phyloP scores from a whole-genome alignment of 139 green algal species.

The Chlamydomonas sphaeroides region DNA sequence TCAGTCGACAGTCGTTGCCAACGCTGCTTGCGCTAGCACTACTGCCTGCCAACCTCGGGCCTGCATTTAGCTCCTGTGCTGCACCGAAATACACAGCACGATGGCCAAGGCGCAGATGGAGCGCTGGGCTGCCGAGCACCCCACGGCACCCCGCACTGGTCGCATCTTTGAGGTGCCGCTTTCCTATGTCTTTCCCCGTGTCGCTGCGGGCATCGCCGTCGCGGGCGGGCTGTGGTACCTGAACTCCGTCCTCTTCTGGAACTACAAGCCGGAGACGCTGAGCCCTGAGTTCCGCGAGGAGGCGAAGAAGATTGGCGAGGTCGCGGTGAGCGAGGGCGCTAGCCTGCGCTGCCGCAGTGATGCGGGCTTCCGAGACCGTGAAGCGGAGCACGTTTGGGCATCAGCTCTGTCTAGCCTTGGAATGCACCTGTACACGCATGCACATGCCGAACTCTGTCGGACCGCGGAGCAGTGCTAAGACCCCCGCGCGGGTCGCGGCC shows the following conservation, averaged over 20 bases:
- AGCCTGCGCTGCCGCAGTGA: neutral
- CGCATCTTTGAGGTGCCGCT: conserved; percentile 39
- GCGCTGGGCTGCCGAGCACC: conserved; percentile 46
- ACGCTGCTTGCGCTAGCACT: too few relatives aligned
- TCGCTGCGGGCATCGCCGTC: conserved; percentile 29
- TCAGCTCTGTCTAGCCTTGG: too few relatives aligned
- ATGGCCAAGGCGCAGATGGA: conserved; percentile 47
- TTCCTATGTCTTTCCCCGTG: conserved; percentile 24
- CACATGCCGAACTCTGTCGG: too few relatives aligned
- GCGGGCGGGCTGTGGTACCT: conserved; percentile 29
- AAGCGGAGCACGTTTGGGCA: neutral
- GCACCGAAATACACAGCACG: too few relatives aligned
- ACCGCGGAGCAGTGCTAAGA: too few relatives aligned
- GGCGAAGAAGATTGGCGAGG: conserved; percentile 49
- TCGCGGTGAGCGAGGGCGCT: conserved; percentile 59
- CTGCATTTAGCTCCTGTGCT: too few relatives aligned
- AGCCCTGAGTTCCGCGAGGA: conserved; percentile 48
- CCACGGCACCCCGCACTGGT: conserved; percentile 28
- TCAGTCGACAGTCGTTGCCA: too few relatives aligned
- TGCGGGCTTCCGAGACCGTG: neutral
- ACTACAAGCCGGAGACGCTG: conserved; percentile 47
- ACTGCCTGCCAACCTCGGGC: too few relatives aligned
- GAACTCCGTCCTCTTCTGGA: conserved; percentile 31
- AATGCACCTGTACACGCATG: too few relatives aligned
- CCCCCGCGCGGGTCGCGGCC: too few relatives aligned